Evolutionary conservation across 169 alveolate genomes (phyloP), one percentile per base, ranked within the genome.

Genomic region (Eimeria praecox): DNA sequence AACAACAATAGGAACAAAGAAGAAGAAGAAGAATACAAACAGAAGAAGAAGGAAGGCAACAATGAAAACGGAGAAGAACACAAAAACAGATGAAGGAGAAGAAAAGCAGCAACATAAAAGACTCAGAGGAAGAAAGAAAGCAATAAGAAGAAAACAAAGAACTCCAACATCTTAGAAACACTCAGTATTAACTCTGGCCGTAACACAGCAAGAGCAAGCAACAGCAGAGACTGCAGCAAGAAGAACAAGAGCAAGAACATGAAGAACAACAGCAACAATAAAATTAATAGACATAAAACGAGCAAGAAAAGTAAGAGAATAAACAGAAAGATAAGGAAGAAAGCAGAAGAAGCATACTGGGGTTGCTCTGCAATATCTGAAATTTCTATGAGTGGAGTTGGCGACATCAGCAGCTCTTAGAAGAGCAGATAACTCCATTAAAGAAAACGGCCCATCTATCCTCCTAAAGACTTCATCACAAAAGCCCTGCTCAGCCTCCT

Each of bases 321-420:
- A 56, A 27, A 18, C 8, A 56, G 27, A 56, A 56, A 12, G 27
- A 56, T 12, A 4, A 62, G 46, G 8, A 2, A 59, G 69, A 5
- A 49, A 59, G 69, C n/a, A 2, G 69, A 59, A 59, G 0, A 59
- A 59, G 69, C 69, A n/a, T 3, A 59, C 20, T 12, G n/a, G 40
- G 8, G 96, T 66, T 4, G 96, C 96, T 20, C 92, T 75, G 78
- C 96, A 93, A 52, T 80, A 93, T 9, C 96, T 40, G 66, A 93
- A 93, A 75, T 93, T 93, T 35, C 93, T 62, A 59, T 52, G 69
- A 38, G 46, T 30, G 24, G 66, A 40, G 80, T 82, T 66, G 14
- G 96, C 96, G 4, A 56, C 93, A 38, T 80, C 94, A 27, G 96
- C 96, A 1, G 96, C 96, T 2, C 96, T 80, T 33, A 93, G 88